Base-by-base conservation (phyloP, 768 basidiomycete genomes). In the Tricholomella constricta region DNA sequence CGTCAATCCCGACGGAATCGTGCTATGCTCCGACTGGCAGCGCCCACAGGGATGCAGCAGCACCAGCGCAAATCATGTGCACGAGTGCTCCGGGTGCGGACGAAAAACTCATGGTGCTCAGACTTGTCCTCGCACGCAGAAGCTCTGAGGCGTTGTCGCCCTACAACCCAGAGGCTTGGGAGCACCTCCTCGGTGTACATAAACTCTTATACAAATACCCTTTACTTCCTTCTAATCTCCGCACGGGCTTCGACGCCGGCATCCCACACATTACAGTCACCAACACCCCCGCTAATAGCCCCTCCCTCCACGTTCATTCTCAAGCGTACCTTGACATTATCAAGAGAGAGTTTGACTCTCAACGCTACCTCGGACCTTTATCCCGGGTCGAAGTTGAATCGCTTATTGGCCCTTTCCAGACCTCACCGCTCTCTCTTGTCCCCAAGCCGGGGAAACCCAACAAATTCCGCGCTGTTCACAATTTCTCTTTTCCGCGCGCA, bases 51-150 rank as follows among this genome's bases (percentile, higher is more conserved):
- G n/a, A n/a, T n/a, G n/a, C n/a, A n/a, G n/a, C n/a, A n/a, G n/a
- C n/a, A n/a, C n/a, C n/a, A n/a, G n/a, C n/a, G n/a, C n/a, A n/a
- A n/a, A n/a, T n/a, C n/a, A n/a, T n/a, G n/a, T n/a, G n/a, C 77
- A 79, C 62, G 44, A 68, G 9, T 80, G 77, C 64, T 77, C 75
- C 0, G 76, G 78, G 1, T 78, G 78, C 44, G 71, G 72, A 31
- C 46, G 55, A 0, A 5, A 57, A 32, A 32, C 31, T 27, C 75
- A 80, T 41, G 70, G 78, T 26, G 77, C 78, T 62, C 63, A 72
- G 35, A 38, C 26, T 0, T 80, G 78, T 58, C 63, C 69, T 72
- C 64, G 48, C 43, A 67, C 63, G 14, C 63, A 69, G 69, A 65
- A 57, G 20, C 46, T 50, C 4, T 58, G 53, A 62, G 0, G 61